These are phyloP conservation scores for Morella rubra DNA, from an alignment of 306 rosid species.

Conservation along the genomic window DNA sequence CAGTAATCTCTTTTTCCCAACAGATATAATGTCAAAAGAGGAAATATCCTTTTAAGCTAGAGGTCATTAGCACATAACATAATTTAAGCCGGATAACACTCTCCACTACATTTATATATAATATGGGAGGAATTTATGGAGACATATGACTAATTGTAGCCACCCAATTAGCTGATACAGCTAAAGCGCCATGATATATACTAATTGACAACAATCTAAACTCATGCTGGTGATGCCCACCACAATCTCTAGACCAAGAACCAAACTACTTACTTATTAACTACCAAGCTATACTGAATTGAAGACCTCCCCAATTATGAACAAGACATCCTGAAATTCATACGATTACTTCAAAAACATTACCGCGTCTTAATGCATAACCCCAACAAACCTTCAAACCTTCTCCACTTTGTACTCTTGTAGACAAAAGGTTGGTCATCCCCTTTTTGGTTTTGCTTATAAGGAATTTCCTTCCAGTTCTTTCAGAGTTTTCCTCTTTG, in stretches of 20 bases:
- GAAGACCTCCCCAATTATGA: not conserved
- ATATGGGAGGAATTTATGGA: not conserved
- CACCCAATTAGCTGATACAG: not conserved
- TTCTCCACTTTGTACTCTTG: not conserved
- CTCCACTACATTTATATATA: not conserved
- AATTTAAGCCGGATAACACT: not conserved
- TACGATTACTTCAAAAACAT: not conserved
- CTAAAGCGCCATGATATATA: not conserved
- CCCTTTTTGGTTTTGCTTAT: not conserved
- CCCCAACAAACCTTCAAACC: not conserved
- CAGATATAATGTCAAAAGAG: not conserved
- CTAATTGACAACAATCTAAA: not conserved
- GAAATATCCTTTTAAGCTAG: no score
- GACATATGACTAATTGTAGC: not conserved
- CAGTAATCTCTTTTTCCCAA: not conserved
- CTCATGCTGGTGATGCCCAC: not conserved
- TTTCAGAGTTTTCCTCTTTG: not conserved
- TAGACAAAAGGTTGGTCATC: not conserved
- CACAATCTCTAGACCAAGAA: not conserved
- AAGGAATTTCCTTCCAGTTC: no score
- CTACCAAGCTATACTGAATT: not conserved
- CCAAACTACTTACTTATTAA: not conserved
- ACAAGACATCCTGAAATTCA: not conserved
- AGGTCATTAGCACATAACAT: not conserved
- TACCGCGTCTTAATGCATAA: not conserved